These are phyloP conservation scores for Hypoxylon rickii DNA, from an alignment of 495 filamentous ascomycete species.

Conservation along the genomic window DNA sequence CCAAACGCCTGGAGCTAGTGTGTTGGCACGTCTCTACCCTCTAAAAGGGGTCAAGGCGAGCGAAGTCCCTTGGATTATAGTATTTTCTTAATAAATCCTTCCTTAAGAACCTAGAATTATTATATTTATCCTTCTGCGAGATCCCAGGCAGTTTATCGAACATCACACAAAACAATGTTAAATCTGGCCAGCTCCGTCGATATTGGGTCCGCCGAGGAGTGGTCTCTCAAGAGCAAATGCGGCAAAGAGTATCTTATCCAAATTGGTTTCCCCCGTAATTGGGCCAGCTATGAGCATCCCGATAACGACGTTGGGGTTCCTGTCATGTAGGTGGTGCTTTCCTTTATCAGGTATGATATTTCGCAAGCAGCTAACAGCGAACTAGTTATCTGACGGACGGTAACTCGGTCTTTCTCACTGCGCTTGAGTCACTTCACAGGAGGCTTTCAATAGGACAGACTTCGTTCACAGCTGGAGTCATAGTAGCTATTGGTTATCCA, in stretches of 20 bases:
- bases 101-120: too few relatives aligned
- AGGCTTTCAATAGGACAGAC: neutral
- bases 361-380: neutral
- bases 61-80: too few relatives aligned
- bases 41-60: too few relatives aligned
- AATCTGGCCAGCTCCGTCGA: neutral
- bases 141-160: too few relatives aligned
- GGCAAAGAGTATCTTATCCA: neutral
- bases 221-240: neutral
- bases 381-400: conserved; percentile 1
- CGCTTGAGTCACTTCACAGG: conserved; percentile 1
- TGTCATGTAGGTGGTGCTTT: neutral
- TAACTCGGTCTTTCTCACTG: conserved; percentile 3
- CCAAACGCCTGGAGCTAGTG: too few relatives aligned
- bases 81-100: too few relatives aligned
- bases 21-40: too few relatives aligned
- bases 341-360: neutral
- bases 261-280: conserved; percentile 3
- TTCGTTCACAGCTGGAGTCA: neutral
- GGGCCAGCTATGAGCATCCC: neutral
- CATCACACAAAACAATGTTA: neutral
- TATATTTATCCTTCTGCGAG: too few relatives aligned
- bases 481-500: conserved; percentile 5
- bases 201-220: conserved; percentile 1
- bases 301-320: neutral